Evolutionary conservation across 1,139 yeast genomes (phyloP), one percentile per base, ranked within the genome.

Genomic region (Yamadazyma sp.): DNA sequence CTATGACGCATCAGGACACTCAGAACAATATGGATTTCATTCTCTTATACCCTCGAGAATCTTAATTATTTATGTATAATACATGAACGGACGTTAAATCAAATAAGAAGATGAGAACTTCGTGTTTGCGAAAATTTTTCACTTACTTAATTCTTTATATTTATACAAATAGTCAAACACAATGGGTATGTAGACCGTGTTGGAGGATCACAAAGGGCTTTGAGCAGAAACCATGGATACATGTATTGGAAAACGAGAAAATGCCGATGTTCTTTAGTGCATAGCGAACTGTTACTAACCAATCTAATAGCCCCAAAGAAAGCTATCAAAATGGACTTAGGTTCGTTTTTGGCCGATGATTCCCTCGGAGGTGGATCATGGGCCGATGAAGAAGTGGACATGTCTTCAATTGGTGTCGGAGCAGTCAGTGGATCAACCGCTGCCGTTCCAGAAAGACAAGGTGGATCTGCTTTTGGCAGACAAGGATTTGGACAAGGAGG

Each of bases 311-410:
- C 74, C 47, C 73, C 73, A 48, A 71, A 72, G 56, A 69, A 68
- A 52, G 62, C 56, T 47, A 62, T 66, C 43, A 72, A 70, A 58
- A 72, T 72, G 77, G 77, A 72, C 64, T 67, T 72, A 56, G 74
- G 77, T 49, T 64, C 74, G 51, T 72, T 72, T 59, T 68, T 71
- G 54, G 73, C 76, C 51, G 77, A 72, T 55, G 73, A 70, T 38
- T 54, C 75, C 37, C 61, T 69, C 44, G 77, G 77, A 30, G 69
- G 70, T 33, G 62, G 73, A 43, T 73, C 78, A 34, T 77, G 83
- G 83, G 81, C 81, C 17, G 83, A 77, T 46, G 81, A 75, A 50
- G 82, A 76, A 53, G 73, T 77, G 38, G 82, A 77, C 51, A 65
- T 77, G 57, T 65, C 73, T 25, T 73, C 81, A 16, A 77, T 77